Evolutionary conservation across 352 stramenopile genomes (phyloP).

Genomic region (Pilasporangium apinafurcum): DNA sequence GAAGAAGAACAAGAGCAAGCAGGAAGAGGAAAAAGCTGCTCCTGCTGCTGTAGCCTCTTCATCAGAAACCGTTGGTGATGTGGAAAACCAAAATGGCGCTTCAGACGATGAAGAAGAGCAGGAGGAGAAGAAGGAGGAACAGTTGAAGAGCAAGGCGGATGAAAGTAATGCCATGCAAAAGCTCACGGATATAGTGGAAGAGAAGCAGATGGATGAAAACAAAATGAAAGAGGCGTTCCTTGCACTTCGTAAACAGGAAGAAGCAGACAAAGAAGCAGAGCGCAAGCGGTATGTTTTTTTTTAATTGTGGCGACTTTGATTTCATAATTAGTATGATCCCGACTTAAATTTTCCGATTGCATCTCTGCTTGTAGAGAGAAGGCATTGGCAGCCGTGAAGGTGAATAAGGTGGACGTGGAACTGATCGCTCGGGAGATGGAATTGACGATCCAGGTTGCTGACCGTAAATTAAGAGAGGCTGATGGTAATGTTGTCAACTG

Average conservation of each 20-base stretch:
- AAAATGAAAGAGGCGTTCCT: conserved; percentile 84
- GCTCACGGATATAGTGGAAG: conserved; percentile 78
- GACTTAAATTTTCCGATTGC: background rate
- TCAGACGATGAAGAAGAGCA: conserved; percentile 58
- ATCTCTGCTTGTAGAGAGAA: conserved; percentile 37
- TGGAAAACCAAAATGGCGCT: conserved; percentile 14
- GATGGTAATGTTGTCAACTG: conserved; percentile 67
- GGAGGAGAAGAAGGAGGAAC: conserved; percentile 31
- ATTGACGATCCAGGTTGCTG: conserved; percentile 58
- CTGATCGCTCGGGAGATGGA: conserved; percentile 78
- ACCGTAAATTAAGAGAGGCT: conserved; percentile 80
- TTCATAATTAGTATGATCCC: too few relatives aligned
- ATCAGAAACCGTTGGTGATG: conserved; percentile 3
- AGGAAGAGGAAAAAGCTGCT: conserved; percentile 9
- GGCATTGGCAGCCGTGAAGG: conserved; percentile 71
- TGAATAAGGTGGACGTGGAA: conserved; percentile 77
- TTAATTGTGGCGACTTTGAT: background rate
- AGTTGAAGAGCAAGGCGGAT: conserved; percentile 75
- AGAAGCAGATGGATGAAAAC: conserved; percentile 87
- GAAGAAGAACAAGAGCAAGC: conserved; percentile 21
- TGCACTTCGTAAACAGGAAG: conserved; percentile 70
- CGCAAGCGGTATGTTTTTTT: conserved; percentile 31
- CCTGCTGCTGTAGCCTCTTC: background rate
- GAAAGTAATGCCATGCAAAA: conserved; percentile 80
- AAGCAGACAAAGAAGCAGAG: conserved; percentile 78